phyloP scores from a whole-genome alignment of 2,329 filamentous ascomycete genomes.

The Clarireedia homoeocarpa region DNA sequence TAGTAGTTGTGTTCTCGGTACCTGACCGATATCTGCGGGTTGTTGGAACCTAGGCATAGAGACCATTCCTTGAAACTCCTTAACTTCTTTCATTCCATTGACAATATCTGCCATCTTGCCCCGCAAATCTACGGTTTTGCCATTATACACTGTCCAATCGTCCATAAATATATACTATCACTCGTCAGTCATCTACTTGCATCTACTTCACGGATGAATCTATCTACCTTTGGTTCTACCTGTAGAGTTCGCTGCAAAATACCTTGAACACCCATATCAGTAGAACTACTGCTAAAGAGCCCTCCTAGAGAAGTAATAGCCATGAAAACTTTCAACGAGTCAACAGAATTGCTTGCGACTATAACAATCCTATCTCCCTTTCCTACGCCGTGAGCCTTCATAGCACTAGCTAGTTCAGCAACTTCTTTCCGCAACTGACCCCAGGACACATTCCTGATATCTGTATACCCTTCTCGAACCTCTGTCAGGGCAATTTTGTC shows the following conservation, averaged over 20 bases:
- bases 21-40: slow-evolving; percentile 47
- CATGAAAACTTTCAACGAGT: slow-evolving; percentile 65
- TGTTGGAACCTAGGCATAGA: slow-evolving; percentile 57
- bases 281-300: slow-evolving; percentile 68
- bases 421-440: slow-evolving; percentile 53
- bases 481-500: slow-evolving; percentile 62
- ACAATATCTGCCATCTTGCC: slow-evolving; percentile 63
- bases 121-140: slow-evolving; percentile 63
- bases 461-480: slow-evolving; percentile 56
- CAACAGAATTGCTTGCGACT: slow-evolving; percentile 66
- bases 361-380: slow-evolving; percentile 70
- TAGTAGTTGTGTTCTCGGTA: slow-evolving; percentile 35
- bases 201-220: neutral
- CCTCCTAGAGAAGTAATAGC: slow-evolving; percentile 64
- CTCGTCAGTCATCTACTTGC: neutral
- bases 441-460: slow-evolving; percentile 56
- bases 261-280: slow-evolving; percentile 76
- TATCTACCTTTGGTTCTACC: slow-evolving; percentile 57
- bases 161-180: slow-evolving; percentile 69
- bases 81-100: slow-evolving; percentile 50
- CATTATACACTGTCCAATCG: slow-evolving; percentile 72
- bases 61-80: slow-evolving; percentile 55
- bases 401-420: slow-evolving; percentile 53
- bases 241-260: slow-evolving; percentile 68
- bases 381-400: slow-evolving; percentile 56